These are phyloP conservation scores for Zasmidium citrigriseum DNA, from an alignment of 2,329 filamentous ascomycete species.

Conservation along the genomic window DNA sequence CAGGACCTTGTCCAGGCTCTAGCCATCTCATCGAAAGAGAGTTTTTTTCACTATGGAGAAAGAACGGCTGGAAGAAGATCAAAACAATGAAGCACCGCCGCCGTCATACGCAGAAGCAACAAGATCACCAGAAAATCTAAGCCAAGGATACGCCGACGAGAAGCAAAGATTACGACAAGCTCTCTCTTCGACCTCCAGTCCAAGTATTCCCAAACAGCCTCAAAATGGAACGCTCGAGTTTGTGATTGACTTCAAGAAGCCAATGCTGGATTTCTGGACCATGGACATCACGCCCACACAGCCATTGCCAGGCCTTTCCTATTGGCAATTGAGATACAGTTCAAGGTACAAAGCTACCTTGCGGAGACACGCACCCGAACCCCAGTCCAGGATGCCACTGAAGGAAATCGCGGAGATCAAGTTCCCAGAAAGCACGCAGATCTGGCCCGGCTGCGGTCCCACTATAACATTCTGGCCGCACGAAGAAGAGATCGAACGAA, in stretches of 20 bases:
- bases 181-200: not conserved
- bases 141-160: not conserved
- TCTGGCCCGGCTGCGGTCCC: slow-evolving; percentile 3
- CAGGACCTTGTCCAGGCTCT: too few relatives aligned
- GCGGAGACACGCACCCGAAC: not conserved
- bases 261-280: slow-evolving; percentile 1
- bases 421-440: not conserved
- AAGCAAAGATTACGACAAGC: not conserved
- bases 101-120: not conserved
- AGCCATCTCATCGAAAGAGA: too few relatives aligned
- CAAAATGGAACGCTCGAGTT: not conserved
- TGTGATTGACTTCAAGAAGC: not conserved
- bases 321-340: slow-evolving; percentile 2
- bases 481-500: slow-evolving; percentile 1
- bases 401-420: slow-evolving; percentile 8
- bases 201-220: not conserved
- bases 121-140: not conserved
- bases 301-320: not conserved
- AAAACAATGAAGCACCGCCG: not conserved
- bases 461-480: slow-evolving; percentile 6
- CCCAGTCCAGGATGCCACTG: not conserved
- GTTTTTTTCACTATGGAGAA: not conserved
- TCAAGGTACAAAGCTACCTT: not conserved
- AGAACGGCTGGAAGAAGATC: not conserved
- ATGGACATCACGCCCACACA: not conserved